phyloP scores from a whole-genome alignment of 257 asterid genomes.

The Ophiorrhiza pumila region DNA sequence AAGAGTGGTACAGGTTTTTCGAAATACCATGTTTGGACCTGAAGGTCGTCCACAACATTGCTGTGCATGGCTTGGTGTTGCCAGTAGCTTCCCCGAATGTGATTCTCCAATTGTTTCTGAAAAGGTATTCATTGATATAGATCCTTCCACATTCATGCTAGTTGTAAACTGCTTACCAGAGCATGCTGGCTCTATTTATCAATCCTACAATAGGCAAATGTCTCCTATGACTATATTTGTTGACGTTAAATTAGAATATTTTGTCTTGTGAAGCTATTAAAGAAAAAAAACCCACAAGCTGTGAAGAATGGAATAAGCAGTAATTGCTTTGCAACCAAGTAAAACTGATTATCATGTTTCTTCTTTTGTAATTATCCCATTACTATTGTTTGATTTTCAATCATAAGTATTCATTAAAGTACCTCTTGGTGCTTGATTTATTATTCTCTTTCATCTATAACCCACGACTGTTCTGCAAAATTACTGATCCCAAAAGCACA shows the following conservation, averaged over 20 bases:
- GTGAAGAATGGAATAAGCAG: background rate
- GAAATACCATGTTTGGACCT: conserved; percentile 99
- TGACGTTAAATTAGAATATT: background rate
- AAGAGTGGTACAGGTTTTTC: conserved; percentile 59
- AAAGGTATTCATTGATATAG: conserved; percentile 52
- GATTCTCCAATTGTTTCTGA: conserved; percentile 88
- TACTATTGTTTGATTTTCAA: background rate
- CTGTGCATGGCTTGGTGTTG: conserved; percentile 99
- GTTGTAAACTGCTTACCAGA: background rate
- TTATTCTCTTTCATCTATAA: background rate
- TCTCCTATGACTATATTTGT: background rate
- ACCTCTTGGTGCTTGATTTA: background rate
- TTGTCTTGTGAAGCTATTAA: background rate
- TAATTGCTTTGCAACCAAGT: background rate
- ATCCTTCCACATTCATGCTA: background rate
- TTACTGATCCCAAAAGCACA: background rate
- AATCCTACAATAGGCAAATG: background rate
- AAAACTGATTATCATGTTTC: background rate
- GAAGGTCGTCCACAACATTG: conserved; percentile 99
- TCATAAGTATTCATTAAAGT: background rate
- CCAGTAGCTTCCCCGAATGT: conserved; percentile 96
- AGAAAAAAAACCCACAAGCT: background rate
- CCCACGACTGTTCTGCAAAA: background rate
- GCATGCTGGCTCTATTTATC: background rate
- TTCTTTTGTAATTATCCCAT: background rate